Evolutionary conservation across 2,329 filamentous ascomycete genomes (phyloP).

Genomic region (Salinomyces thailandicus): DNA sequence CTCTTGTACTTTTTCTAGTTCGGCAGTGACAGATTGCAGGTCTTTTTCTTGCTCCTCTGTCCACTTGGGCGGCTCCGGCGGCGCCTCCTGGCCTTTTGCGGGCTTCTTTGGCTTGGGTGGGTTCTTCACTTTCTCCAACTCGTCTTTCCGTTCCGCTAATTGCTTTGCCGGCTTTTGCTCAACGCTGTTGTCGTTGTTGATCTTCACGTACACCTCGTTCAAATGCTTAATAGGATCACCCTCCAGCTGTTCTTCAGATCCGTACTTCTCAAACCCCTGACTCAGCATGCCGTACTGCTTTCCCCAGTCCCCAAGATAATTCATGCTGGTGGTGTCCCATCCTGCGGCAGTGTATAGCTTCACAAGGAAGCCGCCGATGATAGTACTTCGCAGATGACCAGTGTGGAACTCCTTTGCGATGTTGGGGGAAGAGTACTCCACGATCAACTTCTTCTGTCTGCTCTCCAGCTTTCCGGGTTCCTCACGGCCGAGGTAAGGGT

Average conservation of each 20-base stretch:
- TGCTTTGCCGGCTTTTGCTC: slow-evolving; percentile 57
- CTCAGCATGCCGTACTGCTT: slow-evolving; percentile 63
- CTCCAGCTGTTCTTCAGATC: slow-evolving; percentile 58
- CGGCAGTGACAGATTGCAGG: slow-evolving; percentile 38
- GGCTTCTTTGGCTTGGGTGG: slow-evolving; percentile 30
- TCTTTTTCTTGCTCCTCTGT: slow-evolving; percentile 39
- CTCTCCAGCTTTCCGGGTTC: slow-evolving; percentile 51
- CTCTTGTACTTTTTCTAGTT: slow-evolving; percentile 38
- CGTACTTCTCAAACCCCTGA: slow-evolving; percentile 64
- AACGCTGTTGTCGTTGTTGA: slow-evolving; percentile 51
- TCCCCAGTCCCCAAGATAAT: slow-evolving; percentile 72
- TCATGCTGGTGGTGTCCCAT: slow-evolving; percentile 61
- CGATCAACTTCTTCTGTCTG: slow-evolving; percentile 56
- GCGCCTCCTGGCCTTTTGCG: slow-evolving; percentile 37
- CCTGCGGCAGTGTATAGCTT: slow-evolving; percentile 59
- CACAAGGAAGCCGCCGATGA: slow-evolving; percentile 62
- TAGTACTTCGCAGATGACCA: slow-evolving; percentile 64
- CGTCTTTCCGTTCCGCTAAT: slow-evolving; percentile 33
- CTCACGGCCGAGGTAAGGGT: slow-evolving; percentile 47
- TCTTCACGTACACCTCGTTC: slow-evolving; percentile 71
- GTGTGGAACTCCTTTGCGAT: slow-evolving; percentile 76
- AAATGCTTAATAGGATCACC: slow-evolving; percentile 72
- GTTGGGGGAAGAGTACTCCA: slow-evolving; percentile 79
- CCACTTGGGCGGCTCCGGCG: slow-evolving; percentile 19
- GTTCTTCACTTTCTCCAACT: slow-evolving; percentile 31